Conservation (phyloP, 768 basidiomycete genomes). For the Naganishia onofrii region DNA sequence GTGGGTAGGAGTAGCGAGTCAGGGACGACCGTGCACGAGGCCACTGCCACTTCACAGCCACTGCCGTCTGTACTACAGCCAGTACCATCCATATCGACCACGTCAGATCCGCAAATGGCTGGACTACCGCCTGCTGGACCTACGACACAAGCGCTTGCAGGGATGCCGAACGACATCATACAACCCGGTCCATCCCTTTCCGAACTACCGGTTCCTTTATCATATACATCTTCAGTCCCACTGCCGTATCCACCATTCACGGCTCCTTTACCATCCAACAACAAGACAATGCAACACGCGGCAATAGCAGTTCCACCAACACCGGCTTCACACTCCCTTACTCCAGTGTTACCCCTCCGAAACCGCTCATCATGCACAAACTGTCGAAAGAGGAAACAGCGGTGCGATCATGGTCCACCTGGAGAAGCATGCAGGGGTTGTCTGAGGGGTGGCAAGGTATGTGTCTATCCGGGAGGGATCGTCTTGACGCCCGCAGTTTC, state of each 20-base stretch:
- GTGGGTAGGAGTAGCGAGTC: background rate
- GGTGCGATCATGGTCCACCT: constrained; percentile 15
- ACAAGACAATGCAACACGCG: background rate
- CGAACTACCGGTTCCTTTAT: background rate
- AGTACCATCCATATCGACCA: background rate
- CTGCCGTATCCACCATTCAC: background rate
- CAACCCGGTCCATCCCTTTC: background rate
- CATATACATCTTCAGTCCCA: background rate
- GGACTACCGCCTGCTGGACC: background rate
- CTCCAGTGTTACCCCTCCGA: background rate
- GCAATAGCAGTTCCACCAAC: background rate
- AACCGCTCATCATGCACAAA: constrained; percentile 20
- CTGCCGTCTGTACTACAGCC: too few species aligned
- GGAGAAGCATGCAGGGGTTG: background rate
- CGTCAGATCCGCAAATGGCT: background rate
- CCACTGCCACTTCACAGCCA: background rate
- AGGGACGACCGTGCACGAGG: background rate
- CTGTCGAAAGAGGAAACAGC: constrained; percentile 13
- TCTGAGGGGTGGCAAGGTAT: constrained; percentile 8
- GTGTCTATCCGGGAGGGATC: constrained; percentile 14
- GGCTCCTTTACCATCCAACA: background rate
- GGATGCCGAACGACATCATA: background rate
- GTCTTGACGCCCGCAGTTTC: background rate
- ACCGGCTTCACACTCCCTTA: background rate
- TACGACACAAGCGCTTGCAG: background rate